Base-by-base conservation (phyloP, 805 yeast species). In the Candida pseudofarinosa region DNA sequence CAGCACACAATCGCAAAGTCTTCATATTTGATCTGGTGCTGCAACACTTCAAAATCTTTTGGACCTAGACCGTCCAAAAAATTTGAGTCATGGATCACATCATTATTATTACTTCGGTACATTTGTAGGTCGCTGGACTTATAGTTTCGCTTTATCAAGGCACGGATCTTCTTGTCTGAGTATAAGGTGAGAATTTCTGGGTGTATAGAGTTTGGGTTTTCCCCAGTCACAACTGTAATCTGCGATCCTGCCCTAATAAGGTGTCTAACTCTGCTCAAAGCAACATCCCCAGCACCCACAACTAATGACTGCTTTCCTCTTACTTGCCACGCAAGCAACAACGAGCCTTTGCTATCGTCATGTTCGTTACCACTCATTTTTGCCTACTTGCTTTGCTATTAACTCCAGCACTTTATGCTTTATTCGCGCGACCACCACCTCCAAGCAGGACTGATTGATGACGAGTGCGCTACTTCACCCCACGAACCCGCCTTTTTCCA, bases 261-360 rank as follows among this genome's bases (percentile, higher is more conserved):
- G 54, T 84, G 87, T 41, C 74, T 68, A 3, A 86, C 79, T 40
- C 96, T 63, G 14, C 88, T 76, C 8, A 81, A 67, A 0, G 89
- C 96, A 6, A 87, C 95, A 37, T 80, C 84, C 8, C 88, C 87
- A 4, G 84, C 88, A 0, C 95, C 95, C 33, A 86, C 77, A 1
- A 86, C 85, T 7, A 86, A 67, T 13, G 85, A 86, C 50, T 77
- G 86, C 69, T 51, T 68, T 63, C 81, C 65, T 49, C 71, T 75
- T 16, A 83, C 85, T 62, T 83, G 89, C 87, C 86, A 83, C 8
- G 90, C 89, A 16, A 83, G 69, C 51, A 83, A 67, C 10, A 83
- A 63, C 0, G 89, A 84, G 2, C 80, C 85, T 37, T 67, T 58
- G 1, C 72, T 72, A 33, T 56, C 37, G 6, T 40, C 34, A 13